phyloP scores from a whole-genome alignment of 2,329 filamentous ascomycete species.

The Fusarium annulatum region DNA sequence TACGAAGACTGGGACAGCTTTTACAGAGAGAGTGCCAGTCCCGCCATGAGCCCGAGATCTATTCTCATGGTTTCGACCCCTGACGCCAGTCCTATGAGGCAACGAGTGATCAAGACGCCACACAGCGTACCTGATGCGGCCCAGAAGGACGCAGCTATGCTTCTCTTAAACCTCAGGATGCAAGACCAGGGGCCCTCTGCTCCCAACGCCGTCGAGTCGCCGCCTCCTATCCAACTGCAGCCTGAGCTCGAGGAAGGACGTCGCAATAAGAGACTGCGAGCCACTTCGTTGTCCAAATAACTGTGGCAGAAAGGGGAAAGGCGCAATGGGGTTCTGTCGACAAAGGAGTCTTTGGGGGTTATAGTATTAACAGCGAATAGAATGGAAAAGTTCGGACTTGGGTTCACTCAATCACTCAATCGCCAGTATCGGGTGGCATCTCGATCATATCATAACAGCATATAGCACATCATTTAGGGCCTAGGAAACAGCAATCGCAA shows the following conservation, averaged over 20 bases:
- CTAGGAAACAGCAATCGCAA: constrained; percentile 15
- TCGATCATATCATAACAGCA: background rate
- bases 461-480: constrained; percentile 8
- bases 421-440: background rate
- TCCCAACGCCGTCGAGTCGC: background rate
- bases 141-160: constrained; percentile 39
- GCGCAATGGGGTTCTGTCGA: background rate
- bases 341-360: constrained; percentile 18
- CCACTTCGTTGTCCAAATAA: constrained; percentile 23
- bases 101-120: background rate
- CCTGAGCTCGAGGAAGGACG: constrained; percentile 15
- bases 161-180: constrained; percentile 39
- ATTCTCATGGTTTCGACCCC: constrained; percentile 26
- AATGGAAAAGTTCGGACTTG: constrained; percentile 27
- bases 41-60: constrained; percentile 29
- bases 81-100: constrained; percentile 30
- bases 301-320: background rate
- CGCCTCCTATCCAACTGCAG: background rate
- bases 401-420: constrained; percentile 9
- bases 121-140: constrained; percentile 12
- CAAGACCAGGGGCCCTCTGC: constrained; percentile 6
- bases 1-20: constrained; percentile 31
- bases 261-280: constrained; percentile 40
- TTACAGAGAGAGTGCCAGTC: constrained; percentile 39
- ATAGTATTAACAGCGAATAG: constrained; percentile 35